Conservation (phyloP, 306 rosid genomes). For the Phaseolus lunatus region DNA sequence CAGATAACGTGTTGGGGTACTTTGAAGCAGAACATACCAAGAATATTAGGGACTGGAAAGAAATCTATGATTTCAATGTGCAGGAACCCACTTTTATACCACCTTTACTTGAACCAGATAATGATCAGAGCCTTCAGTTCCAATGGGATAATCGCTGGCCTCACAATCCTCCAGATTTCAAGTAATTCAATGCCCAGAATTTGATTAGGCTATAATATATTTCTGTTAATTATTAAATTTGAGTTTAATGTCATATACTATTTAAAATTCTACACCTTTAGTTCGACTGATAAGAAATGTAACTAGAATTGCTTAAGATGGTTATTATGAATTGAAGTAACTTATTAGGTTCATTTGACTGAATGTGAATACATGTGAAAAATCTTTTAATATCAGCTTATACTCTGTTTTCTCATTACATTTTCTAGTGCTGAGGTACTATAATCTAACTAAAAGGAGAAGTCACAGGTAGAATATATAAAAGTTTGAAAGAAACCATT, state of each 20-base stretch:
- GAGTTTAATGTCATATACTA: not conserved
- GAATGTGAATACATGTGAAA: no score
- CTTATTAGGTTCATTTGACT: no score
- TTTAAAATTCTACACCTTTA: no score
- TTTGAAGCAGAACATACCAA: slow-evolving; percentile 80
- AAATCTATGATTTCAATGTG: slow-evolving; percentile 78
- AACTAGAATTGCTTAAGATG: no score
- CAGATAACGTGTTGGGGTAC: slow-evolving; percentile 62
- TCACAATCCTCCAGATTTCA: slow-evolving; percentile 57
- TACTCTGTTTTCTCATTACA: no score
- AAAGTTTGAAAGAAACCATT: not conserved
- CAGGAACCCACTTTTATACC: slow-evolving; percentile 61
- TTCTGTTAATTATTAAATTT: slow-evolving; percentile 11
- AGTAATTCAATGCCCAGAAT: slow-evolving; percentile 49
- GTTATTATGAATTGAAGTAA: no score
- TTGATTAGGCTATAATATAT: not conserved
- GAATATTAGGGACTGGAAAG: slow-evolving; percentile 92
- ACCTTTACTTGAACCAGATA: slow-evolving; percentile 42
- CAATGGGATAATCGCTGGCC: slow-evolving; percentile 82
- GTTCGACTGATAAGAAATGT: no score
- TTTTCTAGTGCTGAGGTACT: no score
- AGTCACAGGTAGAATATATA: not conserved
- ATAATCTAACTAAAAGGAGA: no score
- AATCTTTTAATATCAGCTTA: no score
- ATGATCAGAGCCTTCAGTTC: slow-evolving; percentile 48